A percentile compares a stretch with the other conserved stretches of the same genome.
phyloP scores from a whole-genome alignment of 768 basidiomycete species.

The Boletus sensibilis region DNA sequence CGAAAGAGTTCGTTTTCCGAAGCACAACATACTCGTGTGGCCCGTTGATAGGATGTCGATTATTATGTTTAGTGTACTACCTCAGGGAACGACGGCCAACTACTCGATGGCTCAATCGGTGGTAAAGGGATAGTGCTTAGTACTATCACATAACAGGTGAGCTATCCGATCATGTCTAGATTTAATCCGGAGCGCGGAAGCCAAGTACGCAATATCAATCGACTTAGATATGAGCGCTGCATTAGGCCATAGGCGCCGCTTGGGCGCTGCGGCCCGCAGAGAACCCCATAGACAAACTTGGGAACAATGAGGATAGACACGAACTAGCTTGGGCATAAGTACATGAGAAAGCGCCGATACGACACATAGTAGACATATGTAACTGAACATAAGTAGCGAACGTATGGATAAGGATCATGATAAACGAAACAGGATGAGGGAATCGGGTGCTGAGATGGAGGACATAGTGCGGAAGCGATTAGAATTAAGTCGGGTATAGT shows the following conservation, averaged over 20 bases:
- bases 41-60: neutral
- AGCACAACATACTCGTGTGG: neutral
- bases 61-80: neutral
- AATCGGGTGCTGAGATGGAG: neutral
- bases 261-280: too few relatives aligned
- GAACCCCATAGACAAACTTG: neutral
- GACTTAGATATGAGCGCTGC: neutral
- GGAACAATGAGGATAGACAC: neutral
- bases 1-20: neutral
- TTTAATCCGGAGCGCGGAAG: too few relatives aligned
- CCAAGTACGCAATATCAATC: too few relatives aligned
- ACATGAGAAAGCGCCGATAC: neutral
- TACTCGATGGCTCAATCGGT: too few relatives aligned
- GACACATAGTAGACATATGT: constrained; percentile 2
- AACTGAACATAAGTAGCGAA: neutral
- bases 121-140: too few relatives aligned
- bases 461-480: neutral
- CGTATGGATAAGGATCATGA: neutral
- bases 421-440: neutral
- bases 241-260: neutral
- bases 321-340: neutral
- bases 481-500: constrained; percentile 22
- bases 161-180: too few relatives aligned
- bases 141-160: too few relatives aligned
- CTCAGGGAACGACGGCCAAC: neutral